A percentile compares a stretch with the other conserved stretches of the same genome.
phyloP scores from a whole-genome alignment of 306 rosid genomes.

The Glycine latifolia region DNA sequence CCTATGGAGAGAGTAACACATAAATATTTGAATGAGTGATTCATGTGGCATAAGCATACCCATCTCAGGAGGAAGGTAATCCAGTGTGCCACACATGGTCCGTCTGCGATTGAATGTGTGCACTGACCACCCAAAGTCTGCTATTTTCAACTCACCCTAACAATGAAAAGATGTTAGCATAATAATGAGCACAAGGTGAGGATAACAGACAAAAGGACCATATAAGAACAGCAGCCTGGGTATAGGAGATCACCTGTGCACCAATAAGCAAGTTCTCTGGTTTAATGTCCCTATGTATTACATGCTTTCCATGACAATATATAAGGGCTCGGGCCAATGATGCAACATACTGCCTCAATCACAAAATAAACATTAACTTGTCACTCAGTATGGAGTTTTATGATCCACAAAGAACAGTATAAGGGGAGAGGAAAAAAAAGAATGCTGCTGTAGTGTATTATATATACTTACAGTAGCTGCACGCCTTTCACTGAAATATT shows the following conservation, averaged over 20 bases:
- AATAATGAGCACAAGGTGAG: conserved; percentile 33
- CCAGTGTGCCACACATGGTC: conserved; percentile 99
- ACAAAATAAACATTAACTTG: conserved; percentile 28
- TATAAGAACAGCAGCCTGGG: conserved; percentile 38
- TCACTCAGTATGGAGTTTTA: background rate
- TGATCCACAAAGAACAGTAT: background rate
- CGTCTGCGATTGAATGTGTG: conserved; percentile 97
- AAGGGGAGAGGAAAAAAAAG: background rate
- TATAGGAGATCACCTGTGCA: conserved; percentile 69
- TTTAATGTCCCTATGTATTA: conserved; percentile 95
- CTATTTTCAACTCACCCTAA: conserved; percentile 97
- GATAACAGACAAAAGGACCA: conserved; percentile 7
- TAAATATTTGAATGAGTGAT: background rate
- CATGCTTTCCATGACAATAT: conserved; percentile 99
- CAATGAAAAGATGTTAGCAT: conserved; percentile 35
- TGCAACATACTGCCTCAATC: conserved; percentile 80
- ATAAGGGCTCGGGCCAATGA: conserved; percentile 97
- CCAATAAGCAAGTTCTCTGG: conserved; percentile 98
- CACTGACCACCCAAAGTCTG: conserved; percentile 99
- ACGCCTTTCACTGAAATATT: conserved; percentile 98
- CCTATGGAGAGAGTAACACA: conserved; percentile 16
- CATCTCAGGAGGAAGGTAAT: conserved; percentile 99
- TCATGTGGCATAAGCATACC: conserved; percentile 59
- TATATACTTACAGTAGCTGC: conserved; percentile 90
- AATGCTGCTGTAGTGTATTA: background rate